Conservation (phyloP, 2,329 filamentous ascomycete genomes). For the Raffaelea deltoideospora region DNA sequence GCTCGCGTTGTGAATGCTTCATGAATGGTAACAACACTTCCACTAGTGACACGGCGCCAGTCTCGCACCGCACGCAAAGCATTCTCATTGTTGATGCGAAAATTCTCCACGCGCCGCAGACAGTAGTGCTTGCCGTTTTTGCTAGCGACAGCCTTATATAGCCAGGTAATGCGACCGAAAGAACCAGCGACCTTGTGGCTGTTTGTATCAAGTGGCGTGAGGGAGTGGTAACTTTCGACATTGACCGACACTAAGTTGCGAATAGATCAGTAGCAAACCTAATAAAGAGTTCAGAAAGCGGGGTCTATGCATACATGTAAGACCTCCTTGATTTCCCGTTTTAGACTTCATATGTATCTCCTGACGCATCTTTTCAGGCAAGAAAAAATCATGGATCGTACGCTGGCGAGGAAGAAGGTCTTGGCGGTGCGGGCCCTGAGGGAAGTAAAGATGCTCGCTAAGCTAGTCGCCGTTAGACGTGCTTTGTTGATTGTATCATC, state of each 20-base stretch:
- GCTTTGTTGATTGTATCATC: not conserved
- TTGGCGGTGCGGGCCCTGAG: constrained; percentile 67
- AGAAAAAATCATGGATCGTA: constrained; percentile 79
- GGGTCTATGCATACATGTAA: constrained; percentile 25
- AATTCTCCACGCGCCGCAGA: constrained; percentile 75
- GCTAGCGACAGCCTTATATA: constrained; percentile 83
- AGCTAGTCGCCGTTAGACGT: too few relatives aligned
- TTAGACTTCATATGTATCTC: constrained; percentile 82
- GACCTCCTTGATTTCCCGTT: constrained; percentile 69
- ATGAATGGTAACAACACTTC: constrained; percentile 70
- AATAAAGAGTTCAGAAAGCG: not conserved
- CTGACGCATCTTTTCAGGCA: constrained; percentile 73
- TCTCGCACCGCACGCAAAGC: constrained; percentile 74
- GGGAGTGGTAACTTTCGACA: constrained; percentile 69
- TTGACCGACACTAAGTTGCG: constrained; percentile 30
- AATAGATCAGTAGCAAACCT: not conserved
- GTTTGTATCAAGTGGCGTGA: constrained; percentile 76
- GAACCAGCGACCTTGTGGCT: constrained; percentile 26
- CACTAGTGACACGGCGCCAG: constrained; percentile 76
- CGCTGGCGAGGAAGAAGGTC: constrained; percentile 75
- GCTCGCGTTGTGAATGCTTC: constrained; percentile 87
- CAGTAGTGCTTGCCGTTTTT: constrained; percentile 85
- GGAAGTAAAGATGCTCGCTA: constrained; percentile 87
- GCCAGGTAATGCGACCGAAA: constrained; percentile 83
- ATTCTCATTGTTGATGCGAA: constrained; percentile 75